Base-by-base conservation (phyloP, 163 green algal genomes). In the Scenedesmus sp. region DNA sequence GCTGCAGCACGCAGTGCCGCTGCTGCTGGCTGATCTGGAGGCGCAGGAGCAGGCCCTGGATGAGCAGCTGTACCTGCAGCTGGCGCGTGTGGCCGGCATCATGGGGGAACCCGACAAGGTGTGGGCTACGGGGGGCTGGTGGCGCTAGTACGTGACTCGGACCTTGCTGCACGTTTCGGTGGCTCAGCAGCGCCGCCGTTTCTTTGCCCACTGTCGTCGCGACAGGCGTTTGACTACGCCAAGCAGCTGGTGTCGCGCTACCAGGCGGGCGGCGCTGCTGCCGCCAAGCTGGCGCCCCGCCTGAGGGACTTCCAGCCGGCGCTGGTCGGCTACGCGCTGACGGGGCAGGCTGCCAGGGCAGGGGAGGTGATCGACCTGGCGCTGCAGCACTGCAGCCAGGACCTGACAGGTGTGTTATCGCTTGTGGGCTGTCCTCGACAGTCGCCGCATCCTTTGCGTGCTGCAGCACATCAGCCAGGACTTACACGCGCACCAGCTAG, bases 211-310 rank as follows among this genome's bases (percentile, higher is more conserved):
- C 3, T 22, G 5, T 30, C 5, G 12, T 10, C 35, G 13, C 30
- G 26, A 16, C 86, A 90, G 65, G 80, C 92, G 15, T 85, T 94
- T 72, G 30, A 86, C 26, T 92, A 86, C 18, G 89, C 85, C 0
- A 44, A 85, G 87, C 40, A 91, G 94, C 87, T 96, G 44, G 92
- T 95, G 84, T 73, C 84, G 0, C 90, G 85, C 61, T 86, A 83
- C 83, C 26, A 78, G 70, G 49, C 18, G 0, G 81, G 65, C 37
- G 81, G 49, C 0, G 44, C 33, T 37, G 56, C 37, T 30, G 33
- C 9, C 61, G 12, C 30, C 87, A 92, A 92, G 84, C 49, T 93
- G 78, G 53, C 70, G 12, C 53, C 80, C 7, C 37, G 81, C 2
- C 78, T 92, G 59, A 83, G 90, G 13, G 59, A 89, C 70, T 88